Conservation (phyloP, 1,284 basidiomycete genomes). For the Moesziomyces sp. region DNA sequence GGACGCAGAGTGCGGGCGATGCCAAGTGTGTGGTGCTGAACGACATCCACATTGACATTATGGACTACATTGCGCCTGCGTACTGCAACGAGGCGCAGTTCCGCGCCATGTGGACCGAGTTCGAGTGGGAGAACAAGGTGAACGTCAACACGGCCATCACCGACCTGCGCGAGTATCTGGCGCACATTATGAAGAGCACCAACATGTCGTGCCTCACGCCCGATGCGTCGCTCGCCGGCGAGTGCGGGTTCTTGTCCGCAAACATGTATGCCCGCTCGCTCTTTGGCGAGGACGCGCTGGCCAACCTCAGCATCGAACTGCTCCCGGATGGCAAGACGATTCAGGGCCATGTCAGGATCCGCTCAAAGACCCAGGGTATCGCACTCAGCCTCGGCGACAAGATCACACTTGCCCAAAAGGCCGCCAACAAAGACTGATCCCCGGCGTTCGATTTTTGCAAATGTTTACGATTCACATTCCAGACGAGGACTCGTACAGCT, state of each 20-base stretch:
- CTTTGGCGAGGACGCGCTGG: slow-evolving; percentile 96
- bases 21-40: slow-evolving; percentile 86
- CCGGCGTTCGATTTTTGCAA: neutral
- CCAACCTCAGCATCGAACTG: slow-evolving; percentile 93
- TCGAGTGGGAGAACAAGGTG: slow-evolving; percentile 98
- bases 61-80: slow-evolving; percentile 99
- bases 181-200: slow-evolving; percentile 83
- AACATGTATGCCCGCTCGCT: slow-evolving; percentile 92
- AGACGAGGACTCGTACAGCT: neutral
- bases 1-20: slow-evolving; percentile 65
- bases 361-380: slow-evolving; percentile 72
- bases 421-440: slow-evolving; percentile 20
- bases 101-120: slow-evolving; percentile 90
- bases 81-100: slow-evolving; percentile 95
- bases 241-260: slow-evolving; percentile 91
- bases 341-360: slow-evolving; percentile 65
- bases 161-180: slow-evolving; percentile 83
- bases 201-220: slow-evolving; percentile 98
- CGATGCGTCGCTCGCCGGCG: slow-evolving; percentile 87
- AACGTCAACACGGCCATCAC: slow-evolving; percentile 86
- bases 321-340: slow-evolving; percentile 73
- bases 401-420: slow-evolving; percentile 70
- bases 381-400: slow-evolving; percentile 91
- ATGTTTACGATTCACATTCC: neutral
- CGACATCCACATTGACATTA: slow-evolving; percentile 98